Conservation (phyloP, 345 rosid species). For the Euphorbia peplus region DNA sequence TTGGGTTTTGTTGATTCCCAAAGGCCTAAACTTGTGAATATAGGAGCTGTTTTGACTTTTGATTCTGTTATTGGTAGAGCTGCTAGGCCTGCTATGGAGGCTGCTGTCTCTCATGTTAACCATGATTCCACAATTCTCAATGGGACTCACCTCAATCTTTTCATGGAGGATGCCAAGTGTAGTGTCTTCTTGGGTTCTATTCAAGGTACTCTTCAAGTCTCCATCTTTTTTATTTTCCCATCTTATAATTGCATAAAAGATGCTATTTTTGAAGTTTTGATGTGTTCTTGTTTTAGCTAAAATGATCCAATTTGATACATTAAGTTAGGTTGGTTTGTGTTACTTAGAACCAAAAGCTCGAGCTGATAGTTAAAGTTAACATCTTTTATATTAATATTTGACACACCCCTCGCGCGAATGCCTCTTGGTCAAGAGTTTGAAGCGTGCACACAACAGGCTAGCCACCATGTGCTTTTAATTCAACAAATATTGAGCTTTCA, state of each 20-base stretch:
- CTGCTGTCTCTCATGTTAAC: constrained; percentile 64
- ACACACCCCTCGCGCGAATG: too few relatives aligned
- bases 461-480: too few relatives aligned
- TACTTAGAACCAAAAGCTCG: too few relatives aligned
- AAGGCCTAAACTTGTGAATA: constrained; percentile 49
- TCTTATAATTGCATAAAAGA: too few relatives aligned
- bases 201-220: constrained; percentile 41
- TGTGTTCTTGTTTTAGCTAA: background rate
- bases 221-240: background rate
- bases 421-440: too few relatives aligned
- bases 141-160: constrained; percentile 46
- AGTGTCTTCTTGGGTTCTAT: constrained; percentile 68
- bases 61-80: constrained; percentile 77
- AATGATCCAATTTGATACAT: background rate
- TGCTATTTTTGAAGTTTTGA: background rate
- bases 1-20: constrained; percentile 26
- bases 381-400: too few relatives aligned
- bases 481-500: too few relatives aligned
- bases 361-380: too few relatives aligned
- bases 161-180: constrained; percentile 48
- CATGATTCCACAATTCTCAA: constrained; percentile 44
- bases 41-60: constrained; percentile 69
- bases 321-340: background rate
- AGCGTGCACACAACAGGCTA: too few relatives aligned
- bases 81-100: constrained; percentile 66